Evolutionary conservation across 352 stramenopile species (phyloP).

Genomic region (Thraustochytrium striatum): DNA sequence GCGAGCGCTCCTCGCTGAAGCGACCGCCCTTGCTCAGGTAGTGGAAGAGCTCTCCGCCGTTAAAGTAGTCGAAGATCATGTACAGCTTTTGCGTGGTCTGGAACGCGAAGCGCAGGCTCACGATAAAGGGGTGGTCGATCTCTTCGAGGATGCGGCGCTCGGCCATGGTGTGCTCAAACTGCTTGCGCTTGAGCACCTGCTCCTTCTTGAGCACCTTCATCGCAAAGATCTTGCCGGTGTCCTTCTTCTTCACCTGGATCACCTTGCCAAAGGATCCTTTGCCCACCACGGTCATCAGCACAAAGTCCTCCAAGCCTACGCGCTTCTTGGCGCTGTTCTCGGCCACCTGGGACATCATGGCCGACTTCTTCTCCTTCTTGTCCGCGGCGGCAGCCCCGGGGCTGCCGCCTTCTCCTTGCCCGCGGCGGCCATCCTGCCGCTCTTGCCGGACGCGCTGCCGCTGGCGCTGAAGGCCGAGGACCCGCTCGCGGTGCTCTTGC

Average conservation of each 20-base stretch:
- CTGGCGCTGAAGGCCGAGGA: background rate
- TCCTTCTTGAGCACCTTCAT: constrained; percentile 94
- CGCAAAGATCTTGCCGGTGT: constrained; percentile 86
- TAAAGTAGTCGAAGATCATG: constrained; percentile 77
- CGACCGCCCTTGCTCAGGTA: constrained; percentile 87
- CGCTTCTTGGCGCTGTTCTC: constrained; percentile 58
- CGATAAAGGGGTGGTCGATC: constrained; percentile 84
- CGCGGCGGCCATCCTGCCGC: background rate
- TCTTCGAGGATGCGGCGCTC: constrained; percentile 76
- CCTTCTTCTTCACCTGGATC: constrained; percentile 80
- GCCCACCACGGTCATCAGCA: constrained; percentile 82
- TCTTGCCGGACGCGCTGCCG: background rate
- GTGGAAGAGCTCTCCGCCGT: constrained; percentile 88
- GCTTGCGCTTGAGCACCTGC: constrained; percentile 80
- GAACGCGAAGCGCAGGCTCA: constrained; percentile 75
- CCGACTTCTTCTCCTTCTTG: background rate
- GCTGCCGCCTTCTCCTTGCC: background rate
- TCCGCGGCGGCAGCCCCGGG: background rate
- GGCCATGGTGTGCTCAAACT: constrained; percentile 73
- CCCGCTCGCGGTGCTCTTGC: background rate
- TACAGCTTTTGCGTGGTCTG: constrained; percentile 82
- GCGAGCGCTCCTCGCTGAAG: constrained; percentile 70
- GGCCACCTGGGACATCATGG: constrained; percentile 31
- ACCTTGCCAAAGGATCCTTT: constrained; percentile 86
- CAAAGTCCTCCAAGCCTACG: constrained; percentile 82